Conservation (phyloP, 192 early-diverging fungal genomes). For the Entophlyctis luteolus region DNA sequence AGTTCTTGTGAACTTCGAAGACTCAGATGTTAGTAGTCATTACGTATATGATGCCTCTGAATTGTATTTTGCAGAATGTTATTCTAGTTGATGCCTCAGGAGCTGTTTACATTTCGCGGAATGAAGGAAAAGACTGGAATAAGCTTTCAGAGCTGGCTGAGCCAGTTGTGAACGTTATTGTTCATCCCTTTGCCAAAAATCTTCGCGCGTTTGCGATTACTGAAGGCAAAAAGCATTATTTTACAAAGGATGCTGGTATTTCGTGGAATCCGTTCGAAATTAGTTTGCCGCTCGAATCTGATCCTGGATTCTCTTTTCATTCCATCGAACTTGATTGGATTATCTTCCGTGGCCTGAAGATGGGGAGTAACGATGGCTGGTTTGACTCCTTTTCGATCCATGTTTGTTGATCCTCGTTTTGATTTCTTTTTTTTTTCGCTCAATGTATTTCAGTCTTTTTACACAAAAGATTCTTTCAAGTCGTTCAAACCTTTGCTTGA, state of each 20-base stretch:
- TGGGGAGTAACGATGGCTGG: conserved; percentile 41
- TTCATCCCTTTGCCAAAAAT: conserved; percentile 23
- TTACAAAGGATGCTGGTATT: conserved; percentile 55
- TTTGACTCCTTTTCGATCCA: conserved; percentile 14
- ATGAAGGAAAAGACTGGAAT: conserved; percentile 56
- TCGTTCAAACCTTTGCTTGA: conserved; percentile 51
- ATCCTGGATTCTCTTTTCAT: conserved; percentile 59
- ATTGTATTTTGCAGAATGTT: conserved; percentile 12
- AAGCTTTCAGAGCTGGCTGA: background rate
- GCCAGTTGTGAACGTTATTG: conserved; percentile 12
- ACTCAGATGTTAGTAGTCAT: conserved; percentile 43
- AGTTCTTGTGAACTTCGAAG: conserved; percentile 54
- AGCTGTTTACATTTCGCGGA: conserved; percentile 55
- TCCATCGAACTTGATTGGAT: conserved; percentile 62
- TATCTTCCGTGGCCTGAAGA: conserved; percentile 58
- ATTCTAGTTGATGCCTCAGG: conserved; percentile 56
- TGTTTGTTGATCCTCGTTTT: conserved; percentile 37
- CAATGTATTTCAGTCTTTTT: conserved; percentile 15
- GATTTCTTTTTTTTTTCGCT: background rate
- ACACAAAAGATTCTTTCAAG: conserved; percentile 64
- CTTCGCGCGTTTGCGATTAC: conserved; percentile 52
- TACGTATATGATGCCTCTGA: background rate
- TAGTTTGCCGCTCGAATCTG: background rate
- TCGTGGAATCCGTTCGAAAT: conserved; percentile 57
- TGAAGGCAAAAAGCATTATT: conserved; percentile 49